Evolutionary conservation across 176 grass and related monocot species (phyloP), one percentile per base, ranked within the genome.

Genomic region (Ensete glaucum): DNA sequence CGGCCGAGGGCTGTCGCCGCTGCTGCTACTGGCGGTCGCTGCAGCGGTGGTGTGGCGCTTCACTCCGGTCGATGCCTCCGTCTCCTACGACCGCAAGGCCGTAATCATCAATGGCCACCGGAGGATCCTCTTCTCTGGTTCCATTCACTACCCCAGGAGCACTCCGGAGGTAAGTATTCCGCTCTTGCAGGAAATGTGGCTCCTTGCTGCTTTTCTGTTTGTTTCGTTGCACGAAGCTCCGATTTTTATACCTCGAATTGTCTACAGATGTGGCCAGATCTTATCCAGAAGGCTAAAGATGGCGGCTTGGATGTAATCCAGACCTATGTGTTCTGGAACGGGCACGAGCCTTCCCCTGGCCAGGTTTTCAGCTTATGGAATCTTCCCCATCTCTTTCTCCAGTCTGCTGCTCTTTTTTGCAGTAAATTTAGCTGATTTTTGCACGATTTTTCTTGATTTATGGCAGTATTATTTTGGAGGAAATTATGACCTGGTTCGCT

Each of bases 251-350:
- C 54, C 43, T 60, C 53, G 51, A 48, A n/a, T 69, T 27, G 62
- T 50, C 13, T 77, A 8, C 77, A 96, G 92, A 96, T 96, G 92
- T 96, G 92, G 92, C 88, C 92, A n/a, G 88, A 80, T 64, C 79
- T 96, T 53, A 96, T 96, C 54, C 88, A 89, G 81, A 96, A 96
- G 88, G 92, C 92, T 56, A 96, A 91, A 85, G 92, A 96, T 76
- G 92, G 92, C 21, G 92, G 92, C 58, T 80, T 96, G 62, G 92
- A 96, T 83, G 85, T 88, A 59, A 96, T 96, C 64, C 92, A 96
- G 78, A 96, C 92, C 58, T 96, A 96, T 83, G 88, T 96, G 1
- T 96, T 96, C 81, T 96, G 92, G 92, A 96, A 96, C 73, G 92
- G 92, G 9, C 92, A 96, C 70, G 92, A 96, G 66, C 92, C 92